These are phyloP conservation scores for Lyophyllum decastes DNA, from an alignment of 768 basidiomycete genomes.

Conservation along the genomic window DNA sequence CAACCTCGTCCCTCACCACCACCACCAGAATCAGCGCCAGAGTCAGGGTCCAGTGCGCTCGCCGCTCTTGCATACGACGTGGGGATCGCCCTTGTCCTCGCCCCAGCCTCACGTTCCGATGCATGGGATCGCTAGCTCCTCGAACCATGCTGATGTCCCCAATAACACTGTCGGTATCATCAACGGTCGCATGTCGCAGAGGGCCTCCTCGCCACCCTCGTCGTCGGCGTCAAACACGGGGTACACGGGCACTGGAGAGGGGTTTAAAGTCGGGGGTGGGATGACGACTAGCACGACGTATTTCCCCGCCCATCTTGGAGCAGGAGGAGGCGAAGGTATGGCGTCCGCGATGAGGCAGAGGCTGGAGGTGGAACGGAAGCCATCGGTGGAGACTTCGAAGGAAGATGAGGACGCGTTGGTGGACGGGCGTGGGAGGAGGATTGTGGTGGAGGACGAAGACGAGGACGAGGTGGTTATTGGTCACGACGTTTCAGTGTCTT, in stretches of 20 bases:
- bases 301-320: background rate
- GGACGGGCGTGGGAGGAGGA: slow-evolving; percentile 28
- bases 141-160: too few species aligned
- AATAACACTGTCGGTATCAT: too few species aligned
- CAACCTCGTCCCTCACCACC: slow-evolving; percentile 13
- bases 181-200: slow-evolving; percentile 1
- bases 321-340: background rate
- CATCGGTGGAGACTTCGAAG: background rate
- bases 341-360: background rate
- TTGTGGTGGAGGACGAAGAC: slow-evolving; percentile 48
- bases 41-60: slow-evolving; percentile 20
- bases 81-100: slow-evolving; percentile 36
- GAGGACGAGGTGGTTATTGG: slow-evolving; percentile 17
- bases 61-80: slow-evolving; percentile 40
- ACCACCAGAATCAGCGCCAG: slow-evolving; percentile 7
- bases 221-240: slow-evolving; percentile 2
- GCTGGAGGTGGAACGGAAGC: background rate
- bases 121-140: slow-evolving; percentile 16
- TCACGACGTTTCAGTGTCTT: slow-evolving; percentile 7
- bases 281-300: slow-evolving; percentile 7
- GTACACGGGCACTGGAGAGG: slow-evolving; percentile 9
- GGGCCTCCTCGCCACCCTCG: background rate
- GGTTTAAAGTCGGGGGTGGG: slow-evolving; percentile 1
- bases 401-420: slow-evolving; percentile 11
- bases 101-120: slow-evolving; percentile 17